Evolutionary conservation across 768 basidiomycete species (phyloP), one percentile per base, ranked within the genome.

Genomic region (Mycena indigotica): DNA sequence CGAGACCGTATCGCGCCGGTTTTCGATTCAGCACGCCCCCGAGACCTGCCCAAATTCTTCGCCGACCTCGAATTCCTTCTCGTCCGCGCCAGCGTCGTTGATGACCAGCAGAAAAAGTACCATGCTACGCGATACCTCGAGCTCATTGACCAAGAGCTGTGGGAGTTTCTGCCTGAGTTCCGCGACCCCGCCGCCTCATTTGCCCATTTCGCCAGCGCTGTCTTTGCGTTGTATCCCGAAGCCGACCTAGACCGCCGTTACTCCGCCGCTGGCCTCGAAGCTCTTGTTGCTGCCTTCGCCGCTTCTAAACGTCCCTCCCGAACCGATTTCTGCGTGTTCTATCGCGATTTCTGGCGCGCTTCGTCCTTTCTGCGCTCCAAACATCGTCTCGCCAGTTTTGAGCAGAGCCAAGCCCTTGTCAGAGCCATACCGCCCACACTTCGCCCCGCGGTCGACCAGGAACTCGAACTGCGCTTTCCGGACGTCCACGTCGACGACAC

Each of bases 211-310:
- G 67, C 60, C 23, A 40, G 57, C 2, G 64, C 61, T 0, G 60
- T 70, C 2, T 53, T 62, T 29, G 52, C 56, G 2, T 50, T 65
- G 15, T 71, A 70, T 39, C 65, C 67, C 15, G 65, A 50, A 38
- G 50, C 61, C 19, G 61, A 62, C 19, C 28, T 41, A 1, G 45
- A 58, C 1, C 52, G 52, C 3, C 56, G 62, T 10, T 72, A 63
- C 45, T 54, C 61, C 3, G 17, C 66, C 1, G 48, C 64, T 2
- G 67, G 71, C 41, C 59, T 72, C 15, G 60, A 69, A 25, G 30
- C 46, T 3, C 52, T 71, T 12, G 63, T 71, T 28, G 52, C 52
- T 12, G 55, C 66, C n/a, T 52, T 55, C 5, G 54, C 61, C 5
- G 46, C 52, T 13, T 15, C 55, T 23, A 57, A 55, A 2, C 56